These are phyloP conservation scores for Exophiala sp. DNA, from an alignment of 2,329 filamentous ascomycete genomes.

Conservation along the genomic window DNA sequence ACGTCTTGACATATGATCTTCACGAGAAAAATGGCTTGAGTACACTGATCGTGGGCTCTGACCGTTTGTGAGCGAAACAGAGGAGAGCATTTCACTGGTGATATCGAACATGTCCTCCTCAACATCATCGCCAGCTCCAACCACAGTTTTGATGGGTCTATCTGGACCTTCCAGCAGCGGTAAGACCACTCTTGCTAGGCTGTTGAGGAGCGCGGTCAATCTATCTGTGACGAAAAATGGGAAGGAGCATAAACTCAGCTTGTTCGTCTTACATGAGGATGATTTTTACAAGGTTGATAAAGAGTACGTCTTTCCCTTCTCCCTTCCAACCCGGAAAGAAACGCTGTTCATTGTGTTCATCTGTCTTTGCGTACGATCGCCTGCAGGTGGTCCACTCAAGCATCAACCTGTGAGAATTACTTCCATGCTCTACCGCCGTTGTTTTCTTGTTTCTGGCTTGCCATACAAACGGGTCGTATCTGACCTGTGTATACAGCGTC, in stretches of 20 bases:
- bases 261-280: slow-evolving; percentile 86
- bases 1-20: too few species aligned
- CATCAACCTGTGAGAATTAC: too few species aligned
- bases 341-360: not conserved
- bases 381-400: too few species aligned
- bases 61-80: too few species aligned
- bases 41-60: too few species aligned
- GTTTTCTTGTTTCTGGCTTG: not conserved
- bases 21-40: too few species aligned
- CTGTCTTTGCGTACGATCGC: not conserved
- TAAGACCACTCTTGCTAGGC: slow-evolving; percentile 86
- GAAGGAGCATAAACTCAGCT: slow-evolving; percentile 17
- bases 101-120: too few species aligned
- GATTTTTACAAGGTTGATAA: slow-evolving; percentile 81
- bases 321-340: not conserved
- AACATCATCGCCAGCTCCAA: not conserved
- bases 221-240: slow-evolving; percentile 8
- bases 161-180: slow-evolving; percentile 90
- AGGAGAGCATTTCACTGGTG: too few species aligned
- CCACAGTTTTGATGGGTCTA: slow-evolving; percentile 67
- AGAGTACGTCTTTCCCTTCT: slow-evolving; percentile 49
- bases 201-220: slow-evolving; percentile 78
- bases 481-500: slow-evolving; percentile 33
- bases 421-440: not conserved
- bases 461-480: not conserved